A percentile compares a stretch with the other conserved stretches of the same genome.
phyloP scores from a whole-genome alignment of 1,139 yeast genomes.

The Saccharomycopsis hybrid region DNA sequence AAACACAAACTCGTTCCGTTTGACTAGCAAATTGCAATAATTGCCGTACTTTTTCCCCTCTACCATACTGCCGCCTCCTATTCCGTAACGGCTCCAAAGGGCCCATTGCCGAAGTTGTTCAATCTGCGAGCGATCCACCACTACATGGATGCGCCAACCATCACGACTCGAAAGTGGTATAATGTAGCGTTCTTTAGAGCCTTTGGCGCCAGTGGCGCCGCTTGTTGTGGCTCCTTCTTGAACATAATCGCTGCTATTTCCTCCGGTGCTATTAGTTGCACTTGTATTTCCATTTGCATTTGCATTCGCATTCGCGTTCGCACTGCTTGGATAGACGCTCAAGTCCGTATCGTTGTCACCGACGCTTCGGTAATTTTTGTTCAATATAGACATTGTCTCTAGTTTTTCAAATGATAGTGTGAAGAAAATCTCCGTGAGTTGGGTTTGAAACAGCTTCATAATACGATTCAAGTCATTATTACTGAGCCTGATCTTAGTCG shows the following conservation, averaged over 20 bases:
- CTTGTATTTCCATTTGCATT: no score
- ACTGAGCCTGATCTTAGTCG: slow-evolving; percentile 13
- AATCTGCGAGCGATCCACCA: slow-evolving; percentile 8
- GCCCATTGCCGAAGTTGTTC: not conserved
- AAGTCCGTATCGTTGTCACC: no score
- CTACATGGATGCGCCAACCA: slow-evolving; percentile 18
- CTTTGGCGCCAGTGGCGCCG: not conserved
- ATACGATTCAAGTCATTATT: slow-evolving; percentile 9
- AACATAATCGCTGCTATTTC: not conserved
- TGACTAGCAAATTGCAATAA: slow-evolving; percentile 1
- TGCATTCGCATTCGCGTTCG: not conserved
- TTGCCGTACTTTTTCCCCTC: slow-evolving; percentile 9
- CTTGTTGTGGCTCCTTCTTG: no score
- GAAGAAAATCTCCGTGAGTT: slow-evolving; percentile 9
- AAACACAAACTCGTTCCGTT: slow-evolving; percentile 7
- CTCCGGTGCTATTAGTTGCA: not conserved
- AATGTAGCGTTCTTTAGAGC: slow-evolving; percentile 8
- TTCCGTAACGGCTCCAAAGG: no score
- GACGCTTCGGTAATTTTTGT: not conserved
- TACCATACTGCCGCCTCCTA: no score
- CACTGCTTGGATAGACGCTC: no score
- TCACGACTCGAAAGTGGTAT: not conserved
- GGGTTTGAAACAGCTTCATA: slow-evolving; percentile 3
- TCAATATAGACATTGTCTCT: slow-evolving; percentile 1
- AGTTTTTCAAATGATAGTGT: not conserved